Evolutionary conservation across 2,329 filamentous ascomycete genomes (phyloP), one percentile per base, ranked within the genome.

Genomic region (Arthrobotrys iridis): DNA sequence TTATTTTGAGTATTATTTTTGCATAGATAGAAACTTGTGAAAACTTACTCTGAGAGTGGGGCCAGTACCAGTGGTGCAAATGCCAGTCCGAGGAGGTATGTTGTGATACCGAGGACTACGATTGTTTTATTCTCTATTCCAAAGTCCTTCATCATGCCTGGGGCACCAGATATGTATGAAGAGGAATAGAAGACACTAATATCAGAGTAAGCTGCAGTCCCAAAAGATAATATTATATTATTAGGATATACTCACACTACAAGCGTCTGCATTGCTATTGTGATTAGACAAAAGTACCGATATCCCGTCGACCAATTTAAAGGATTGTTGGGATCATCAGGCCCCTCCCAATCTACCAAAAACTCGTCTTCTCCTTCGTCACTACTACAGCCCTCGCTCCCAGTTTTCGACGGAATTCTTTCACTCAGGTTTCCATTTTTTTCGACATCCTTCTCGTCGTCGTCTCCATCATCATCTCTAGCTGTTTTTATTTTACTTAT

Each of bases 51-150:
- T 76, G 87, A 89, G 58, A 94, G 82, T 0, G 92, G 92, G 0
- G 92, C 92, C 43, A 93, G 85, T 28, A 95, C 83, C 71, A 95
- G 83, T 33, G 88, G 89, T 0, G 92, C 92, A 0, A 85, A 81
- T 0, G 91, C 92, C 50, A 95, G 85, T 3, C 92, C 92, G 22
- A 92, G 81, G 6, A 95, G 85, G 80, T 95, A 96, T 0, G 90
- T 89, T 0, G 92, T 95, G 46, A 96, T 84, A 3, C 92, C 92
- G 1, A 95, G 83, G 0, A 91, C 91, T 0, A 89, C 86, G n/a
- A 90, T 81, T 0, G 87, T 88, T 33, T 87, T 84, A 11, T 83
- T 85, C 4, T 83, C 80, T 15, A 88, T 84, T 37, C 85, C 82
- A 78, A 93, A 94, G 59, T 92, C 89, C 11, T 84, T 81, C 79